Conservation (phyloP, 306 rosid species). For the Acacia crassicarpa region DNA sequence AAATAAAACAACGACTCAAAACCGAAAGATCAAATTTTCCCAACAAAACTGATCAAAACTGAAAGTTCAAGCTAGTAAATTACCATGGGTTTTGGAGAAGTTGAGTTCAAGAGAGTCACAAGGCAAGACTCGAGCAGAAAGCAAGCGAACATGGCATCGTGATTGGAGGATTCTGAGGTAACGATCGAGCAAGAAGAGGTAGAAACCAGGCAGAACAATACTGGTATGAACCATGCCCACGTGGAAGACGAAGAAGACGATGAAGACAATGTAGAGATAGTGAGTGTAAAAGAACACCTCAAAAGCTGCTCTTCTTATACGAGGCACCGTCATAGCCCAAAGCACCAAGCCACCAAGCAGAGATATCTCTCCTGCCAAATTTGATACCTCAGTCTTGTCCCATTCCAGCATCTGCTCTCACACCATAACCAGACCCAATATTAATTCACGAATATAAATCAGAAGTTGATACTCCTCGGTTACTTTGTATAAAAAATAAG, state of each 20-base stretch:
- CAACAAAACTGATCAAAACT: too few relatives aligned
- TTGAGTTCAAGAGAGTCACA: conserved; percentile 69
- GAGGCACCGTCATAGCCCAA: conserved; percentile 66
- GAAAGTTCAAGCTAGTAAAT: too few relatives aligned
- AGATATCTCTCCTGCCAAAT: conserved; percentile 72
- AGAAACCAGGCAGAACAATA: conserved; percentile 76
- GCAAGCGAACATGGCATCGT: conserved; percentile 35
- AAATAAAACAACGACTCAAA: too few relatives aligned
- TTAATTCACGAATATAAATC: neutral
- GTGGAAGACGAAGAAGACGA: conserved; percentile 72
- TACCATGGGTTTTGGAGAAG: conserved; percentile 70
- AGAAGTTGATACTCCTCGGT: too few relatives aligned
- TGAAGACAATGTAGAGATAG: conserved; percentile 63
- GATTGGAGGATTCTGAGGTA: conserved; percentile 70
- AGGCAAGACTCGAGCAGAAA: conserved; percentile 62
- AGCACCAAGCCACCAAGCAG: conserved; percentile 54
- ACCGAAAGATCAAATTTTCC: too few relatives aligned
- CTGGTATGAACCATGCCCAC: conserved; percentile 54
- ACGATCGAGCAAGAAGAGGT: conserved; percentile 79
- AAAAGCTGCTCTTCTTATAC: conserved; percentile 58
- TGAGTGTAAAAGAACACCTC: conserved; percentile 79
- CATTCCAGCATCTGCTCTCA: conserved; percentile 61
- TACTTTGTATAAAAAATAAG: too few relatives aligned
- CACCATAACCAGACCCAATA: too few relatives aligned
- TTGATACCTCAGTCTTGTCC: conserved; percentile 48